Percentiles rank a stretch among this genome's conserved stretches.
Evolutionary conservation across 2,329 filamentous ascomycete species (phyloP).

Genomic region (Fusarium continuum): DNA sequence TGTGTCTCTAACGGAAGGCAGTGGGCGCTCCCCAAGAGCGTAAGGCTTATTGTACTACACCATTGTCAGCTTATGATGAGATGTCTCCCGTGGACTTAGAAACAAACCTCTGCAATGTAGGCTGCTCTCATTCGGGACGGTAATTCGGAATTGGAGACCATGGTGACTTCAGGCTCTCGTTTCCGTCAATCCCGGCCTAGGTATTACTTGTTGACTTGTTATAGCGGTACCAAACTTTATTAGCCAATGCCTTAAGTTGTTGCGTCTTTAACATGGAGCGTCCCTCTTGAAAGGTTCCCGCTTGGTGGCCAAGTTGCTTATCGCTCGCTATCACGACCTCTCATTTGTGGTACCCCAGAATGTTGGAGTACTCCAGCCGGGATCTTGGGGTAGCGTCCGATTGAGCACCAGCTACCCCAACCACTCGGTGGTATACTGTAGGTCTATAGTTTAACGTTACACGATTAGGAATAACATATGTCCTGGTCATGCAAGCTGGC

Average conservation of each 20-base stretch:
- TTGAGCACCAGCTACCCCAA: not conserved
- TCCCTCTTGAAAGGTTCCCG: too few species aligned
- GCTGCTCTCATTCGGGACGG: slow-evolving; percentile 3
- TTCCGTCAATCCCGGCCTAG: too few species aligned
- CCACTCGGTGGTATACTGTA: not conserved
- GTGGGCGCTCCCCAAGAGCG: not conserved
- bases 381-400: slow-evolving; percentile 1
- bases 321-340: too few species aligned
- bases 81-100: not conserved
- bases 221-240: rapidly evolving
- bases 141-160: not conserved
- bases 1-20: not conserved
- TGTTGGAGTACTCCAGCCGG: slow-evolving; percentile 12
- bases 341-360: not conserved
- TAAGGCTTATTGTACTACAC: slow-evolving; percentile 10
- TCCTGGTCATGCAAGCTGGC: not conserved
- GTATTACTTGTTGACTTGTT: too few species aligned
- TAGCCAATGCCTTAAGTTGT: too few species aligned
- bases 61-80: not conserved
- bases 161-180: not conserved
- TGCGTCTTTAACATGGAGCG: too few species aligned
- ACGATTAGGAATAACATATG: not conserved
- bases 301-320: too few species aligned
- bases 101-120: slow-evolving; percentile 1
- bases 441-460: not conserved